phyloP scores from a whole-genome alignment of 1,139 yeast species.

The Debaryomycetaceae sp. region DNA sequence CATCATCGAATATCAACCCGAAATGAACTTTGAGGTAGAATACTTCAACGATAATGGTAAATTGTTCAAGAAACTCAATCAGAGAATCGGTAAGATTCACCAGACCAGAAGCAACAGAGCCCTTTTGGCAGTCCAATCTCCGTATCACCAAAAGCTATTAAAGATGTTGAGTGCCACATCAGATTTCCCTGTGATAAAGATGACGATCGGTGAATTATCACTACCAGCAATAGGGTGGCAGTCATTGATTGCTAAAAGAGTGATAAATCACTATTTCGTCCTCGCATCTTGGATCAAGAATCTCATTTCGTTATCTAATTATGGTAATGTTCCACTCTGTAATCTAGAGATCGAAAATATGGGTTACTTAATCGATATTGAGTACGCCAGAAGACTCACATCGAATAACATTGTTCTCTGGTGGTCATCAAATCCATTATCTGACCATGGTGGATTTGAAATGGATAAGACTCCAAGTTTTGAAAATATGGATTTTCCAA shows the following conservation, averaged over 20 bases:
- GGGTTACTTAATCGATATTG: constrained; percentile 77
- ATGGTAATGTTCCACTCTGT: constrained; percentile 81
- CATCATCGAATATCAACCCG: constrained; percentile 49
- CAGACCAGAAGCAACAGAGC: constrained; percentile 70
- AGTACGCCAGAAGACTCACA: constrained; percentile 74
- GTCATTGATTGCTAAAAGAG: constrained; percentile 58
- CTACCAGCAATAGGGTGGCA: constrained; percentile 92
- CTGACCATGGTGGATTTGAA: constrained; percentile 86
- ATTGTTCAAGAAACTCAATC: constrained; percentile 52
- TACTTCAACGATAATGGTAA: constrained; percentile 50
- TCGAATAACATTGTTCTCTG: constrained; percentile 72
- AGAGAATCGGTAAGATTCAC: constrained; percentile 52
- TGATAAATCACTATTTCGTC: constrained; percentile 69
- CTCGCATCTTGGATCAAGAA: constrained; percentile 74
- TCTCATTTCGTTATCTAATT: constrained; percentile 61
- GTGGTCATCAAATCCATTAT: constrained; percentile 86
- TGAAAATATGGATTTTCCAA: constrained; percentile 68
- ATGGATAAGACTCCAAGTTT: constrained; percentile 51
- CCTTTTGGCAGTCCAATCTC: constrained; percentile 71
- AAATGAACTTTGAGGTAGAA: constrained; percentile 48
- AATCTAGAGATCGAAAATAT: constrained; percentile 75
- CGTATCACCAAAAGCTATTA: constrained; percentile 46
- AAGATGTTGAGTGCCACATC: constrained; percentile 41
- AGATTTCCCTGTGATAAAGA: constrained; percentile 65
- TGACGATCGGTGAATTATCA: constrained; percentile 52